Percentiles rank a stretch among this genome's conserved stretches.
Evolutionary conservation across 495 filamentous ascomycete genomes (phyloP).

Genomic region (Tuber aestivum): DNA sequence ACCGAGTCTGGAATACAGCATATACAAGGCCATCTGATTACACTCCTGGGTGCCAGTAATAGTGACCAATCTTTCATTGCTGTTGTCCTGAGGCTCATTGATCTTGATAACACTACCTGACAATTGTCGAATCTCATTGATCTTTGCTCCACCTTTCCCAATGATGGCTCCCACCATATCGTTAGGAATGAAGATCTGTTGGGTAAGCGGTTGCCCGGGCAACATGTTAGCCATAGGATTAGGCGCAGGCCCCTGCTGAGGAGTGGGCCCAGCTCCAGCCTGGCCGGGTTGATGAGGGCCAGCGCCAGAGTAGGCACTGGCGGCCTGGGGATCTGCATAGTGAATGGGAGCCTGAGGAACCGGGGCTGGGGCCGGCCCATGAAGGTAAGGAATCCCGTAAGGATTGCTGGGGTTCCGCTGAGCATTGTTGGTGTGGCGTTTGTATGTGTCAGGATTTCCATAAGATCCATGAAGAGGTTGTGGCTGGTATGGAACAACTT

Average conservation of each 20-base stretch:
- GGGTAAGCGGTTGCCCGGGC: constrained; percentile 81
- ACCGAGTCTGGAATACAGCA: constrained; percentile 97
- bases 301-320: constrained; percentile 60
- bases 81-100: constrained; percentile 98
- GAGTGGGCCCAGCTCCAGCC: constrained; percentile 50
- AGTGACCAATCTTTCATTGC: constrained; percentile 93
- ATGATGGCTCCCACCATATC: constrained; percentile 99
- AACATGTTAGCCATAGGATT: constrained; percentile 69
- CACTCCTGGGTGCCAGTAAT: constrained; percentile 96
- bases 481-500: constrained; percentile 90
- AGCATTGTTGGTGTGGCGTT: constrained; percentile 65
- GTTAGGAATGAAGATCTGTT: constrained; percentile 98
- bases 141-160: constrained; percentile 96
- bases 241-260: constrained; percentile 47
- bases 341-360: constrained; percentile 67
- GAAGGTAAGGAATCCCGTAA: constrained; percentile 66
- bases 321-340: constrained; percentile 62
- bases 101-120: constrained; percentile 99
- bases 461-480: constrained; percentile 87
- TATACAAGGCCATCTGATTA: constrained; percentile 98
- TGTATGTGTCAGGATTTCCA: constrained; percentile 82
- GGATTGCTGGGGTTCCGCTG: constrained; percentile 54
- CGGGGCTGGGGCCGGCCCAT: constrained; percentile 57
- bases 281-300: constrained; percentile 72
- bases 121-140: constrained; percentile 96